Evolutionary conservation across 352 stramenopile species (phyloP), one percentile per base, ranked within the genome.

Genomic region (Phytophthora meadii): DNA sequence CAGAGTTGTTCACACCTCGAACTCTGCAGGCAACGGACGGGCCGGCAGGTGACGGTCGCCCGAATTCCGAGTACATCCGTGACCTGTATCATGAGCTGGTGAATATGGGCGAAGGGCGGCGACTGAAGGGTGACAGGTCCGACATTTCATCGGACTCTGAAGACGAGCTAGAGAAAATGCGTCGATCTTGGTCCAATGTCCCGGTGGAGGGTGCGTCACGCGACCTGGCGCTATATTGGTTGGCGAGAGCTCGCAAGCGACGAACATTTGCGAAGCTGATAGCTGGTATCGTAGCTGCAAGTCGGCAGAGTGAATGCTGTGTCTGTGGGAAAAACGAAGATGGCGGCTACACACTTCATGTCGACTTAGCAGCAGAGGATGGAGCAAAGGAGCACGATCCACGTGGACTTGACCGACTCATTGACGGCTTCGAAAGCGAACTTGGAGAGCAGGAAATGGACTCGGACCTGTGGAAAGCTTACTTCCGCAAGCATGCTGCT

Each of bases 31-130:
- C 79, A 3, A 74, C 68, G 1, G 62, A 77, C 27, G 71, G 66
- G 3, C 57, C 57, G n/a, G 64, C 64, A 47, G 68, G 68, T 39
- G 56, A 76, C 14, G 61, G 68, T 0, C 82, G 91, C 0, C 88
- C 94, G 37, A 90, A 96, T 25, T 81, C 92, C 36, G 96, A 99
- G 68, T 98, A 98, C 64, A 82, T 99, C n/a, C 88, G 95, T 19
- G 92, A 99, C 71, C 84, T 99, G 11, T 99, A 99, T 75, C 88
- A 97, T 61, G 94, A 99, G 62, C 84, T 99, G 9, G 94, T 98
- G 74, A 90, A 89, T 45, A 97, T 97, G 86, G 89, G 88, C 54
- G 85, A 98, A 65, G 96, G 92, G 5, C 62, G 82, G n/a, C 84
- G 94, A 4, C 81, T 93, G 37, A 74, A 87, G 9, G 94, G 86